Evolutionary conservation across 805 yeast species (phyloP).

Genomic region (Starmerella potacharoeniae): DNA sequence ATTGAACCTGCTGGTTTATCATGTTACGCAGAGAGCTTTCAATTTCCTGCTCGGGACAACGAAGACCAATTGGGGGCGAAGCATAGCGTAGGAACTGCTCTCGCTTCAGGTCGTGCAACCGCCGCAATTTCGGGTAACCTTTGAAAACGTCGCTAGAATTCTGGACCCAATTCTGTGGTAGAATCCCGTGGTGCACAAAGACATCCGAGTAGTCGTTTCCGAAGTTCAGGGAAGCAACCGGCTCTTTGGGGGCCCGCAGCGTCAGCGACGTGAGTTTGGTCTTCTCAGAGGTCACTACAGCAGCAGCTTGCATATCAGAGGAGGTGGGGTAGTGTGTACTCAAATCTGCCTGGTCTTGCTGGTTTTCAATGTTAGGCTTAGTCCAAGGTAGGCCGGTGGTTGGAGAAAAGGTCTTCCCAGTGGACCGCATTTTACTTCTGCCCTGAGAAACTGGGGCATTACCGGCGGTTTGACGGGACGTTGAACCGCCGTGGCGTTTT

Average conservation of each 20-base stretch:
- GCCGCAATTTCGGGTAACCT: constrained; percentile 78
- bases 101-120: constrained; percentile 52
- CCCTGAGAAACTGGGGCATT: neutral
- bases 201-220: constrained; percentile 68
- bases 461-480: neutral
- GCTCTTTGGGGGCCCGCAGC: neutral
- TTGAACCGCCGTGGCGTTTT: neutral
- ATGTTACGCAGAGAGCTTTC: constrained; percentile 48
- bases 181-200: constrained; percentile 48
- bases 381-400: neutral
- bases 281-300: neutral
- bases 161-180: constrained; percentile 54
- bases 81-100: constrained; percentile 45
- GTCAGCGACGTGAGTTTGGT: no score
- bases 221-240: constrained; percentile 23
- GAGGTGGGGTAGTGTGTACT: neutral
- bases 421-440: neutral
- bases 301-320: neutral
- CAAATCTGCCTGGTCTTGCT: neutral
- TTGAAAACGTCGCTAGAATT: constrained; percentile 57
- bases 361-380: neutral
- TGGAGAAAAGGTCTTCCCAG: neutral
- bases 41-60: constrained; percentile 43
- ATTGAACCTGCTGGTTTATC: constrained; percentile 49
- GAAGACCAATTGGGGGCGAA: constrained; percentile 53